These are phyloP conservation scores for Barnettozyma wickerhamii DNA, from an alignment of 805 yeast genomes.

Conservation along the genomic window DNA sequence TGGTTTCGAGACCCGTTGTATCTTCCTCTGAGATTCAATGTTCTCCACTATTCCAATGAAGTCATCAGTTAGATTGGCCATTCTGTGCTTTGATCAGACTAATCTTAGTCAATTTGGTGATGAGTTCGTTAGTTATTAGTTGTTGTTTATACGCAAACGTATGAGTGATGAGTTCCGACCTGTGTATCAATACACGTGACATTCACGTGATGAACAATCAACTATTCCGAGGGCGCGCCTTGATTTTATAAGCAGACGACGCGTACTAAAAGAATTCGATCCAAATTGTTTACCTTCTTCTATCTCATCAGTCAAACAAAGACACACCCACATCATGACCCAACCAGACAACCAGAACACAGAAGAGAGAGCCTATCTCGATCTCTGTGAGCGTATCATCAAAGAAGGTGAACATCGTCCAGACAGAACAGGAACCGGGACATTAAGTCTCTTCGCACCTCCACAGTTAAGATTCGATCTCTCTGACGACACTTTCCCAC, in stretches of 20 bases:
- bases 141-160: background rate
- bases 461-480: constrained; percentile 87
- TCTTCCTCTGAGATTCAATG: constrained; percentile 4
- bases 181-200: background rate
- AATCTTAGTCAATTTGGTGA: background rate
- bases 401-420: constrained; percentile 86
- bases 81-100: too few relatives aligned
- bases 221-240: background rate
- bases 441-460: constrained; percentile 87
- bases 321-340: constrained; percentile 14
- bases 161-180: background rate
- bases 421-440: constrained; percentile 98
- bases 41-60: constrained; percentile 6
- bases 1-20: background rate
- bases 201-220: background rate
- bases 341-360: constrained; percentile 12
- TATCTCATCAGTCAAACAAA: too few relatives aligned
- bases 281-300: too few relatives aligned
- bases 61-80: constrained; percentile 10
- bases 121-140: background rate
- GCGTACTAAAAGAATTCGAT: background rate
- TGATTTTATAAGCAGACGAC: background rate
- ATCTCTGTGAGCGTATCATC: constrained; percentile 72
- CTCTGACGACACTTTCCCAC: constrained; percentile 70
- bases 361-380: constrained; percentile 85